Evolutionary conservation across 2,329 filamentous ascomycete genomes (phyloP).

Genomic region (Xylariaceae sp.): DNA sequence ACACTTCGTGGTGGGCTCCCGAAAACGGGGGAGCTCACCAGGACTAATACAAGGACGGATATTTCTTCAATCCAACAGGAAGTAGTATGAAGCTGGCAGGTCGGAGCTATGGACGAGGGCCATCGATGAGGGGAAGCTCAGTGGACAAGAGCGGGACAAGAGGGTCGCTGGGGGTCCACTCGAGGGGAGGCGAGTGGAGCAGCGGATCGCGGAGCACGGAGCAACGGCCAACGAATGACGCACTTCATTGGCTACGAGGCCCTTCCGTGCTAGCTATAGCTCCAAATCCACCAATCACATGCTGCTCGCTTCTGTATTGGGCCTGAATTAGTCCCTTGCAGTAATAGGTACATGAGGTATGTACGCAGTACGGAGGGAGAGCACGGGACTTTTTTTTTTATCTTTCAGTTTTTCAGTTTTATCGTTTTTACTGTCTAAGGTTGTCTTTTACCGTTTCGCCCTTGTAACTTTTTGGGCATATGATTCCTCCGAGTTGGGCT

Average conservation of each 20-base stretch:
- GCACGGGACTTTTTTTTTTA: constrained; percentile 15
- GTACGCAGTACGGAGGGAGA: background rate
- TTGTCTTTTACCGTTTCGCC: background rate
- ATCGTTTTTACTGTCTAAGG: background rate
- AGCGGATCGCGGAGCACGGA: background rate
- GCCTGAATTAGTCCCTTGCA: constrained; percentile 23
- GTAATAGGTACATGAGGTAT: constrained; percentile 4
- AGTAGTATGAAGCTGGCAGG: background rate
- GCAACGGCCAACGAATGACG: background rate
- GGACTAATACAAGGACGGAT: too few species aligned
- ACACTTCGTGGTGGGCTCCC: too few species aligned
- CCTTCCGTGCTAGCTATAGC: background rate
- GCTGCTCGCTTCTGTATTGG: constrained; percentile 20
- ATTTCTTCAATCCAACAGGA: too few species aligned
- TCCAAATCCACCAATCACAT: constrained; percentile 11
- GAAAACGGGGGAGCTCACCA: too few species aligned
- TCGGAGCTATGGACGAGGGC: background rate
- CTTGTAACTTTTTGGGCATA: background rate
- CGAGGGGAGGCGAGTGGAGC: background rate
- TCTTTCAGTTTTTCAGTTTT: background rate
- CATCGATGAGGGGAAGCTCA: background rate
- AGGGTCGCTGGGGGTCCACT: too few species aligned
- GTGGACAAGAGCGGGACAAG: background rate
- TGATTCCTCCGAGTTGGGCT: background rate
- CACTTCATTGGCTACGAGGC: constrained; percentile 8